phyloP scores from a whole-genome alignment of 2,329 filamentous ascomycete genomes.

The Microdochium nivale region DNA sequence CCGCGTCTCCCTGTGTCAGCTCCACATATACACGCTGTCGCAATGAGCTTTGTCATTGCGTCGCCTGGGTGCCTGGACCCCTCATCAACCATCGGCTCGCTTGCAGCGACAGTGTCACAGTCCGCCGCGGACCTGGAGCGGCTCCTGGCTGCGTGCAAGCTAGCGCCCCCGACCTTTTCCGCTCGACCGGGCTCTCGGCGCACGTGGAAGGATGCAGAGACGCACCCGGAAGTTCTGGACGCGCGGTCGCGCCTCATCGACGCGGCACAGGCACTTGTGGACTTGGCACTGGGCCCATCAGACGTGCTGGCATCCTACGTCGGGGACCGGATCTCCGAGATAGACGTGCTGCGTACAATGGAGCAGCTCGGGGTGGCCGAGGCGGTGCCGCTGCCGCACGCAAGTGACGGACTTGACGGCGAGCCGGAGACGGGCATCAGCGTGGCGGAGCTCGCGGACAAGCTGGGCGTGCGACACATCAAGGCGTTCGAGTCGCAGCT shows the following conservation, averaged over 20 bases:
- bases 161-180: background rate
- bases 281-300: slow-evolving; percentile 8
- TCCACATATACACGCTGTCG: background rate
- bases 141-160: background rate
- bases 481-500: too few relatives aligned
- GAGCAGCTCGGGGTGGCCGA: background rate
- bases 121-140: background rate
- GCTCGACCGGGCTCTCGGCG: background rate
- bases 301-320: slow-evolving; percentile 13
- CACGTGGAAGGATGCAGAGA: background rate
- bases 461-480: too few relatives aligned
- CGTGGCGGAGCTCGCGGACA: too few relatives aligned
- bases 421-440: too few relatives aligned
- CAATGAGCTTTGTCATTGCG: background rate
- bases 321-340: slow-evolving; percentile 3
- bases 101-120: background rate
- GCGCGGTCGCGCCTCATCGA: background rate
- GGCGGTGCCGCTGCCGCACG: background rate
- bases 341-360: background rate
- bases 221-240: background rate
- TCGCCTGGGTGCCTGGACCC: background rate
- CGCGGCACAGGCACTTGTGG: background rate
- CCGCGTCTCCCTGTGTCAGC: background rate
- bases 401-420: too few relatives aligned
- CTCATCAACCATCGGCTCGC: background rate